Evolutionary conservation across 768 basidiomycete genomes (phyloP), one percentile per base, ranked within the genome.

Genomic region (Lactifluus subvellereus): DNA sequence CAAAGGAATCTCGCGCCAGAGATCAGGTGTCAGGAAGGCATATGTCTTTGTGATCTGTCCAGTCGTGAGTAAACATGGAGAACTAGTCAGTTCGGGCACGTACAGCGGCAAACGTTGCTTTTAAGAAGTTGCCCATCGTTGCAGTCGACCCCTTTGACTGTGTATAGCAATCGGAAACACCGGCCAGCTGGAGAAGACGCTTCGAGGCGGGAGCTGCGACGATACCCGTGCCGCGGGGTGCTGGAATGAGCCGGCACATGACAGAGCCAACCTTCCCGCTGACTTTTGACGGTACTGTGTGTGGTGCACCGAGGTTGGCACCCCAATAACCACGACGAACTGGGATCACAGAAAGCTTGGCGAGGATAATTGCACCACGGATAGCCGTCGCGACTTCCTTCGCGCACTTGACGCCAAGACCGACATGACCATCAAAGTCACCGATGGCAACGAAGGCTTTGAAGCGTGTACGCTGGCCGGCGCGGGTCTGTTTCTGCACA

Each of bases 341-440:
- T 70, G 97, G 97, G 73, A 98, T 88, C 74, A 98, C 92, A 53
- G 93, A 94, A 69, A 99, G 85, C 75, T 99, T 99, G 73, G 97
- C 97, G 67, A 94, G 86, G 79, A 98, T 94, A 84, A 99, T 98
- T 69, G 97, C 97, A 67, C 97, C 97, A 72, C 97, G 94, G 75
- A 99, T 99, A 71, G 97, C 97, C 61, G 95, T 97, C 37, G 97
- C 97, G 72, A 98, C 97, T 84, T 99, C 97, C 83, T 99, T 99
- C 70, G 97, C 95, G 74, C 96, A 98, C 81, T 99, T 99, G 76
- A 98, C 95, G 76, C 97, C 97, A 73, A 99, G 87, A 71, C 97
- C 97, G 73, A 99, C 95, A 75, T 98, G 97, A 61, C 97, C 96
- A 72, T 98, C 94, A 71, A 87, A 92, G 80, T 99, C 97, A 74